These are phyloP conservation scores for Saccharomyces hybrid DNA, from an alignment of 1,139 yeast species.

Conservation along the genomic window DNA sequence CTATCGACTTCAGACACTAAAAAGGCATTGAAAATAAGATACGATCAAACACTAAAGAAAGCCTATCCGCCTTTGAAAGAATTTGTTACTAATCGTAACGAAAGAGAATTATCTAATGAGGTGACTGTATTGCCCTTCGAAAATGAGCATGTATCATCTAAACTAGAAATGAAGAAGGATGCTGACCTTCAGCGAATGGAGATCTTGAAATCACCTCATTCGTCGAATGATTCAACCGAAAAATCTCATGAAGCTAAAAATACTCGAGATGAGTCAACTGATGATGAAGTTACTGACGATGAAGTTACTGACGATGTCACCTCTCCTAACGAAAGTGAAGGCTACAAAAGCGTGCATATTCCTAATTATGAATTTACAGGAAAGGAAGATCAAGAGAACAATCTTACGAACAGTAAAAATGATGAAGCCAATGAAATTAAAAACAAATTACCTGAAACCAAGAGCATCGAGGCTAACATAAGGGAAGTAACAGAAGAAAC, in stretches of 20 bases:
- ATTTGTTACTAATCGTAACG: background rate
- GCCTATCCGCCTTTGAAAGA: background rate
- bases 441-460: background rate
- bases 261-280: background rate
- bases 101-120: background rate
- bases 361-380: background rate
- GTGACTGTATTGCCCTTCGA: background rate
- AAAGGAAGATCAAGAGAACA: background rate
- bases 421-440: background rate
- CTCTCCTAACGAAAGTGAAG: background rate
- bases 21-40: background rate
- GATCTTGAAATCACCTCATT: background rate
- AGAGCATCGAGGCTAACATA: background rate
- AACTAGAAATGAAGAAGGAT: background rate
- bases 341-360: background rate
- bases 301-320: background rate
- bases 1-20: background rate
- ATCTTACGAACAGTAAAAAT: background rate
- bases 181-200: background rate
- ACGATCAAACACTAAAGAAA: background rate
- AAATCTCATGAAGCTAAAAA: background rate
- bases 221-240: background rate
- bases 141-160: background rate
- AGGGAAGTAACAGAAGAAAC: background rate
- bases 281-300: background rate